Evolutionary conservation across 2,329 filamentous ascomycete genomes (phyloP).

Genomic region (Pestalotiopsis sp.): DNA sequence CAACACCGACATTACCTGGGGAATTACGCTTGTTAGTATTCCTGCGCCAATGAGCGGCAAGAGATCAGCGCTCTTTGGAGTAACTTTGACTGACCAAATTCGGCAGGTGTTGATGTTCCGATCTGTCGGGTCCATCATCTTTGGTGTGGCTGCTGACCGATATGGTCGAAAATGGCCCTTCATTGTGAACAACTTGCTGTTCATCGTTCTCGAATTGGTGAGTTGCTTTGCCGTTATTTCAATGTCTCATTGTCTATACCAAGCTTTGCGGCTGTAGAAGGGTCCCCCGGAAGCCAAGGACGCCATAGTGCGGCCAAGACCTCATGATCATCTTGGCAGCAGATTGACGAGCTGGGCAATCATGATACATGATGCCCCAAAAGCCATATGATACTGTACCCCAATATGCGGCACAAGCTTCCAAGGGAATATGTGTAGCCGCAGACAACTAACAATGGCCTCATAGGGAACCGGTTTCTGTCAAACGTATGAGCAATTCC

Average conservation of each 20-base stretch:
- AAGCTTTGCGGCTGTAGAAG: not conserved
- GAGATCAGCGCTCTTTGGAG: not conserved
- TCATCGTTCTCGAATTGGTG: constrained; percentile 73
- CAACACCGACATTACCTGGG: constrained; percentile 65
- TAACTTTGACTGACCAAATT: not conserved
- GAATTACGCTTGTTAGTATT: constrained; percentile 54
- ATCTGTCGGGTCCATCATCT: constrained; percentile 55
- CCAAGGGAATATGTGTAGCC: not conserved
- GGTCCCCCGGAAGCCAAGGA: constrained; percentile 18
- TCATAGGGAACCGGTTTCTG: constrained; percentile 67
- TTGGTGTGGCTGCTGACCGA: constrained; percentile 58
- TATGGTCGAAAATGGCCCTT: constrained; percentile 73
- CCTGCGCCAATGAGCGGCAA: not conserved
- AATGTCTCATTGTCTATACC: not conserved
- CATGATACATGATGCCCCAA: not conserved
- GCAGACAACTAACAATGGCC: not conserved
- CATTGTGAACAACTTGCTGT: constrained; percentile 73
- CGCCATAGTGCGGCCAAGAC: constrained; percentile 15
- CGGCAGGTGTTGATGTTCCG: constrained; percentile 57
- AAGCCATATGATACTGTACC: not conserved
- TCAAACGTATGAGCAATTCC: constrained; percentile 69
- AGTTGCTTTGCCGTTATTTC: constrained; percentile 26
- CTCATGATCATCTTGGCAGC: constrained; percentile 26
- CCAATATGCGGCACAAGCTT: not conserved
- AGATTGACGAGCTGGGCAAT: constrained; percentile 25